A percentile compares a stretch with the other conserved stretches of the same genome.
Evolutionary conservation across 106 monocot species (phyloP).

Genomic region (Platanthera zijinensis): DNA sequence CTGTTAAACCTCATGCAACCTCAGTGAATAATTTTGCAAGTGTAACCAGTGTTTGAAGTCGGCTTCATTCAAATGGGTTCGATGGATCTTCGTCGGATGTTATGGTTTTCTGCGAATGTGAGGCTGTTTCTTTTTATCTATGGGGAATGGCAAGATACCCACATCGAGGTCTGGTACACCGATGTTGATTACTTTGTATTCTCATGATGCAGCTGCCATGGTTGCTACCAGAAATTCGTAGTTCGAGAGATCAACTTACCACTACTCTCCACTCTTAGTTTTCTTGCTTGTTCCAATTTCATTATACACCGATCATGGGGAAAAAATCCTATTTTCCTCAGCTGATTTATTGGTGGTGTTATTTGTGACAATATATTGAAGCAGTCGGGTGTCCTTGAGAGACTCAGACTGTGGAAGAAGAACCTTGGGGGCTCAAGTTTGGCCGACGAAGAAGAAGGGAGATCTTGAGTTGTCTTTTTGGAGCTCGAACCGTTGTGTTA

Average conservation of each 20-base stretch:
- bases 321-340: constrained; percentile 54
- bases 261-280: constrained; percentile 63
- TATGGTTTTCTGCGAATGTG: constrained; percentile 36
- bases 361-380: constrained; percentile 56
- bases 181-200: constrained; percentile 80
- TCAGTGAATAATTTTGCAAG: no score
- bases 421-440: no score
- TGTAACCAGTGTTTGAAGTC: no score
- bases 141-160: constrained; percentile 77
- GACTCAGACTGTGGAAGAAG: constrained; percentile 30
- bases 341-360: constrained; percentile 53
- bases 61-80: not conserved
- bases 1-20: no score
- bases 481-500: no score
- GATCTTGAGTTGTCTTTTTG: no score
- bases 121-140: constrained; percentile 42
- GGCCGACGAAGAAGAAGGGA: no score
- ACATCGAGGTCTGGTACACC: constrained; percentile 80
- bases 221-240: constrained; percentile 42
- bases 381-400: constrained; percentile 46
- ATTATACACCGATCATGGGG: constrained; percentile 44
- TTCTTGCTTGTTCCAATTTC: constrained; percentile 44
- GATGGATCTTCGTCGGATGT: constrained; percentile 25
- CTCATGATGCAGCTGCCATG: constrained; percentile 66
- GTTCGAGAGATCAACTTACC: constrained; percentile 65